These are phyloP conservation scores for Pseudogymnoascus sp. DNA, from an alignment of 2,329 filamentous ascomycete species.

Conservation along the genomic window DNA sequence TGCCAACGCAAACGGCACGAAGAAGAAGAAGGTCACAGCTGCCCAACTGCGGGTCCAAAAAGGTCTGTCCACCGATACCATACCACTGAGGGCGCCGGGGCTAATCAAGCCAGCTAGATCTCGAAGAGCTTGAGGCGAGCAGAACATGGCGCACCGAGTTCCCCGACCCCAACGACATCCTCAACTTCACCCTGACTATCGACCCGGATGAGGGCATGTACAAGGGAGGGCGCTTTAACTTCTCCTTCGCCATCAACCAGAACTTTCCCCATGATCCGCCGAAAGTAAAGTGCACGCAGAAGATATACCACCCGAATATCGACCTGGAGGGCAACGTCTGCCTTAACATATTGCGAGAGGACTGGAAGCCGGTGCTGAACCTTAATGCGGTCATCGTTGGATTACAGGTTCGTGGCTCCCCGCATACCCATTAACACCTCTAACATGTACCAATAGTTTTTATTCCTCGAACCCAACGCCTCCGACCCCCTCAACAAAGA, in stretches of 20 bases:
- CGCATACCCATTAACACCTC: neutral
- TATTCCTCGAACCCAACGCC: conserved; percentile 96
- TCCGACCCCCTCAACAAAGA: conserved; percentile 98
- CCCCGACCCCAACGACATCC: conserved; percentile 75
- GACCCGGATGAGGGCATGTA: conserved; percentile 83
- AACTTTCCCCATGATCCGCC: conserved; percentile 96
- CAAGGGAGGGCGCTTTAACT: conserved; percentile 78
- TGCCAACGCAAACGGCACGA: conserved; percentile 73
- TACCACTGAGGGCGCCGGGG: neutral
- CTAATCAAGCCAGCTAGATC: conserved; percentile 44
- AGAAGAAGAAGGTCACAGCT: conserved; percentile 98
- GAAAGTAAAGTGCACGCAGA: conserved; percentile 93
- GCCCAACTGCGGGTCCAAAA: conserved; percentile 94
- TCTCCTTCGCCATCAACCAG: conserved; percentile 86
- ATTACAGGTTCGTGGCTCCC: conserved; percentile 56
- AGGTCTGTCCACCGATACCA: conserved; percentile 47
- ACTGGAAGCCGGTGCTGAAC: conserved; percentile 98
- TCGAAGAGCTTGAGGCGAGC: conserved; percentile 72
- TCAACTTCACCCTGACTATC: conserved; percentile 76
- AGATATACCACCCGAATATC: conserved; percentile 99
- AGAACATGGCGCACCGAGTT: conserved; percentile 76
- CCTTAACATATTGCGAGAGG: conserved; percentile 91
- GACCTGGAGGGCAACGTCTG: conserved; percentile 97
- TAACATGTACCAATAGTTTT: conserved; percentile 52
- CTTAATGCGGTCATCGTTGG: conserved; percentile 94